Conservation (phyloP, 2,329 filamentous ascomycete genomes). For the Xylaria sp. region DNA sequence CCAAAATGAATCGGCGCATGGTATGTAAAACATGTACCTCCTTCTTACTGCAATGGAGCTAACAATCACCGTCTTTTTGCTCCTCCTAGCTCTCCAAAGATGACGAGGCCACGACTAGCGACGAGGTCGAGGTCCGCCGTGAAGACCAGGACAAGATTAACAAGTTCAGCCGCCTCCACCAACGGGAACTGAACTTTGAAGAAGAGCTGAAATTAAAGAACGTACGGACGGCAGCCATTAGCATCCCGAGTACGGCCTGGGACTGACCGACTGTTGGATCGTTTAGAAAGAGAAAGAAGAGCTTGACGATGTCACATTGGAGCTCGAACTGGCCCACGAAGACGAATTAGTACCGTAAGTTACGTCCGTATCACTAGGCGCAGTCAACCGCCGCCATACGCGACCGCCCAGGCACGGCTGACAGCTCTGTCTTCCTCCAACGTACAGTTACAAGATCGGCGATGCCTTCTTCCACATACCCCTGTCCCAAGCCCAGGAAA, state of each 20-base stretch:
- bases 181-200: conserved; percentile 81
- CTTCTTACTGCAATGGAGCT: conserved; percentile 15
- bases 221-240: conserved; percentile 57
- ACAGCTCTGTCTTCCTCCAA: not conserved
- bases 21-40: conserved; percentile 33
- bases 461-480: conserved; percentile 93
- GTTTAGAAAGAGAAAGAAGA: conserved; percentile 97
- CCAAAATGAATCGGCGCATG: conserved; percentile 52
- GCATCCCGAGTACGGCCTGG: conserved; percentile 12
- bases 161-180: conserved; percentile 92
- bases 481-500: conserved; percentile 84
- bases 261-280: conserved; percentile 39
- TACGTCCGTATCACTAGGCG: too few species aligned
- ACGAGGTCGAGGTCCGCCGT: conserved; percentile 92
- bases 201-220: conserved; percentile 84
- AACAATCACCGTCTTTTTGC: conserved; percentile 10
- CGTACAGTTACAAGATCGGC: conserved; percentile 88
- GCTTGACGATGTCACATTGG: conserved; percentile 88
- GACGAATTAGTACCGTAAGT: conserved; percentile 92
- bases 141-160: conserved; percentile 99
- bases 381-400: too few species aligned
- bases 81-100: conserved; percentile 85
- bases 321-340: conserved; percentile 94
- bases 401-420: too few species aligned
- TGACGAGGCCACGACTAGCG: conserved; percentile 78